These are phyloP conservation scores for Exsudoporus frostii DNA, from an alignment of 768 basidiomycete species.

Conservation along the genomic window DNA sequence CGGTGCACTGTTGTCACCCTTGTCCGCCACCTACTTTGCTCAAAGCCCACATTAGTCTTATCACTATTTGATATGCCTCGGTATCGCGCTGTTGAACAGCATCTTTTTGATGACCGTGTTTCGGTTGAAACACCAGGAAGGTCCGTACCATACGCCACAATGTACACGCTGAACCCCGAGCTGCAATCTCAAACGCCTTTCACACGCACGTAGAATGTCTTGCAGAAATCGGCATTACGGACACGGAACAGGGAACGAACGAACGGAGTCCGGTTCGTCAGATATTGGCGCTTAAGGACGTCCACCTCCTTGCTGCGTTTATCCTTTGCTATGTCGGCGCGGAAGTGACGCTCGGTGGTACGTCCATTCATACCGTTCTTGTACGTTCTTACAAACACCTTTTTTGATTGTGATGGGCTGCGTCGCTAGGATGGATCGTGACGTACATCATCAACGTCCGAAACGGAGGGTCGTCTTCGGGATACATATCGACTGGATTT, in stretches of 20 bases:
- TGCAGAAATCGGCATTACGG: background rate
- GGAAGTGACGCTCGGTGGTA: conserved; percentile 3
- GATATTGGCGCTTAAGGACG: background rate
- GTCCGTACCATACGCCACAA: background rate
- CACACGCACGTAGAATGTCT: background rate
- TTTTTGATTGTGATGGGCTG: background rate
- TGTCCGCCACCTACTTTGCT: background rate
- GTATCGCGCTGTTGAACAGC: conserved; percentile 1
- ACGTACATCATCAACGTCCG: background rate
- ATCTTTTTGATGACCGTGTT: background rate
- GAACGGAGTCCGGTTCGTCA: background rate
- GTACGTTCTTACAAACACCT: too few relatives aligned
- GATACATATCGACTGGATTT: conserved; percentile 48
- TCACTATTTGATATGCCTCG: background rate
- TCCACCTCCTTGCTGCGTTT: background rate
- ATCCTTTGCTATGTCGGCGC: background rate
- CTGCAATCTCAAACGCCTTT: background rate
- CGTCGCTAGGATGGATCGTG: conserved; percentile 3
- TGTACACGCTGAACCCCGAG: too few relatives aligned
- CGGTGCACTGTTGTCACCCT: background rate
- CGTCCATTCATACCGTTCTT: background rate
- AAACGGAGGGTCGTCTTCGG: conserved; percentile 25
- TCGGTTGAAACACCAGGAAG: background rate
- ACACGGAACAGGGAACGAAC: background rate
- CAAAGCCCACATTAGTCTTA: background rate